Evolutionary conservation across 73 alveolate species (phyloP).

Genomic region (Durusdinium trenchii): DNA sequence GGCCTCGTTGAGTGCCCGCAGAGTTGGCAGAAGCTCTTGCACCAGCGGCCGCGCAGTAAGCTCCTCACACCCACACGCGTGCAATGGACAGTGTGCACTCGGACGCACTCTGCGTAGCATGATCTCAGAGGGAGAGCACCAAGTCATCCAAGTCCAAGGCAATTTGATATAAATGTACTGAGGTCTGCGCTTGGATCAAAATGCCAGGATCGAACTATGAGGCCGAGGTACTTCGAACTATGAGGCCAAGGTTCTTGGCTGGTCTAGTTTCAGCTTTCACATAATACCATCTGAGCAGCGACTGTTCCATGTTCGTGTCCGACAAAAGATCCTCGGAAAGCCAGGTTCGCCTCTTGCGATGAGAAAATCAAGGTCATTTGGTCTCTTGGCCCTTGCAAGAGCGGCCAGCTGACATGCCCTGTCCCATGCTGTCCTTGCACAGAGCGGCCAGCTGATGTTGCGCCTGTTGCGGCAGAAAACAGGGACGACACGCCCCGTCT

Average conservation of each 20-base stretch:
- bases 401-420: not conserved
- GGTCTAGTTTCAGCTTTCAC: too few relatives aligned
- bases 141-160: too few relatives aligned
- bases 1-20: slow-evolving; percentile 13
- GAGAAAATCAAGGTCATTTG: not conserved
- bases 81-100: too few relatives aligned
- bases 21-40: slow-evolving; percentile 25
- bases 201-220: too few relatives aligned
- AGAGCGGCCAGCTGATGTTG: slow-evolving; percentile 60
- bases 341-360: not conserved
- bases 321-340: not conserved
- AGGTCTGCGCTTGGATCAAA: too few relatives aligned
- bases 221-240: too few relatives aligned
- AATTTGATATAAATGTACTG: too few relatives aligned
- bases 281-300: not conserved
- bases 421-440: slow-evolving; percentile 4
- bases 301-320: not conserved
- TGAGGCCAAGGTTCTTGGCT: too few relatives aligned
- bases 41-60: slow-evolving; percentile 23
- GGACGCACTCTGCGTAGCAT: too few relatives aligned
- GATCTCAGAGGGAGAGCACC: too few relatives aligned
- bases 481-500: too few relatives aligned
- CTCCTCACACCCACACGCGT: too few relatives aligned
- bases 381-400: not conserved
- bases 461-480: not conserved